A percentile compares a stretch with the other conserved stretches of the same genome.
phyloP scores from a whole-genome alignment of 2,329 filamentous ascomycete genomes.

The Calonectria leucothoes region DNA sequence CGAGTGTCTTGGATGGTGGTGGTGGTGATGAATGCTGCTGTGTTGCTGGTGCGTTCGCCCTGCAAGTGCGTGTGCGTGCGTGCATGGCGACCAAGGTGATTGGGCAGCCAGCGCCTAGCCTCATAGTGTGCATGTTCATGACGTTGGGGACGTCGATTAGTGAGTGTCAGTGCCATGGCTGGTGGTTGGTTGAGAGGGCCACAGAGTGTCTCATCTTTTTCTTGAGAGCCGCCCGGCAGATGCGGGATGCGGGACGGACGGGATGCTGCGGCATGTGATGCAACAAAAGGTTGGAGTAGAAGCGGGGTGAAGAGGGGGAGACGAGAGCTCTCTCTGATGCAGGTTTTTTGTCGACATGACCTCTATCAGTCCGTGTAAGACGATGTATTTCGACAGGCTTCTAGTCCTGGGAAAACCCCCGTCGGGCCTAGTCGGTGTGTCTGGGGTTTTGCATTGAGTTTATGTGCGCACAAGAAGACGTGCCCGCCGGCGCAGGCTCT shows the following conservation, averaged over 20 bases:
- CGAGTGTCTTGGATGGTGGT: neutral
- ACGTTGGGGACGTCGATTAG: constrained; percentile 8
- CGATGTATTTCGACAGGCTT: neutral
- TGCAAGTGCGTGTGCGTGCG: constrained; percentile 1
- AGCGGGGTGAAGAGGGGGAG: neutral
- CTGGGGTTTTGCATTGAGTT: constrained; percentile 12
- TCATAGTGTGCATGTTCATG: neutral
- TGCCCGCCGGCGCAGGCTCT: neutral
- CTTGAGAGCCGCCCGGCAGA: constrained; percentile 1
- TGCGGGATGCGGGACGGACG: constrained; percentile 18
- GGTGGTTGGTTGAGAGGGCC: constrained; percentile 4
- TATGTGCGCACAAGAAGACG: neutral
- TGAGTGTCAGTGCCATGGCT: neutral
- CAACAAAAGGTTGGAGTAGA: neutral
- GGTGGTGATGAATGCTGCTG: neutral
- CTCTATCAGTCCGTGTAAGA: neutral
- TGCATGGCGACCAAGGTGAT: constrained; percentile 14
- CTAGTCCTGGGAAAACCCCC: neutral
- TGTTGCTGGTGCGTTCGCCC: neutral
- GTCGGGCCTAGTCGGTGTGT: constrained; percentile 21
- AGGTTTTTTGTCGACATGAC: neutral
- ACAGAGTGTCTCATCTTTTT: neutral
- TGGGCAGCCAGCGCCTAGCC: neutral
- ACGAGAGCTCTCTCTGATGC: too few relatives aligned
- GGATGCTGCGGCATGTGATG: neutral